Conservation (phyloP, 2,329 filamentous ascomycete genomes). For the Xylariales sp. region DNA sequence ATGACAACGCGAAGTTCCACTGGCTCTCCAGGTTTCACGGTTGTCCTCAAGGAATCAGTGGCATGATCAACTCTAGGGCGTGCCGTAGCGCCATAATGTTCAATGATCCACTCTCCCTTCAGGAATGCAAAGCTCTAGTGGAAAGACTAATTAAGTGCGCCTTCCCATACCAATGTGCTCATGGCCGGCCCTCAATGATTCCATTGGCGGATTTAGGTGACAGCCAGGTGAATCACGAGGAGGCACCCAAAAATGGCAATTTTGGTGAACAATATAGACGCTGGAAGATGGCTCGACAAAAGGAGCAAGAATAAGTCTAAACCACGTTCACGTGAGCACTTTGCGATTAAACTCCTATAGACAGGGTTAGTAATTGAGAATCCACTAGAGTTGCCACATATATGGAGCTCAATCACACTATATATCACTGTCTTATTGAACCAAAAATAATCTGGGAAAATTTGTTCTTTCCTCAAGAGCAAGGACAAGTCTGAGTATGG, state of each 20-base stretch:
- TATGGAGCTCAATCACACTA: too few species aligned
- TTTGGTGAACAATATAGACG: conserved; percentile 19
- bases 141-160: conserved; percentile 53
- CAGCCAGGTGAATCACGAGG: conserved; percentile 5
- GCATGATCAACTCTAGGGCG: conserved; percentile 70
- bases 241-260: conserved; percentile 5
- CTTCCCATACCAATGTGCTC: conserved; percentile 81
- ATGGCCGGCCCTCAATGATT: conserved; percentile 66
- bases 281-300: conserved; percentile 20
- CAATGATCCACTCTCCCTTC: conserved; percentile 60
- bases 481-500: too few species aligned
- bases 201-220: conserved; percentile 52
- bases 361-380: too few species aligned
- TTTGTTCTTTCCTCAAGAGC: too few species aligned
- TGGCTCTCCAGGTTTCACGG: conserved; percentile 63
- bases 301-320: too few species aligned
- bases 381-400: too few species aligned
- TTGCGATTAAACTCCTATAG: too few species aligned
- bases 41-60: conserved; percentile 72
- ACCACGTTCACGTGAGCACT: too few species aligned
- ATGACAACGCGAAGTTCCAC: conserved; percentile 12
- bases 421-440: too few species aligned
- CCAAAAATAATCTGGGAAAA: too few species aligned
- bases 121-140: conserved; percentile 58
- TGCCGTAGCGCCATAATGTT: conserved; percentile 85